Evolutionary conservation across 2,329 filamentous ascomycete species (phyloP).

Genomic region (Blumeriella jaapii): DNA sequence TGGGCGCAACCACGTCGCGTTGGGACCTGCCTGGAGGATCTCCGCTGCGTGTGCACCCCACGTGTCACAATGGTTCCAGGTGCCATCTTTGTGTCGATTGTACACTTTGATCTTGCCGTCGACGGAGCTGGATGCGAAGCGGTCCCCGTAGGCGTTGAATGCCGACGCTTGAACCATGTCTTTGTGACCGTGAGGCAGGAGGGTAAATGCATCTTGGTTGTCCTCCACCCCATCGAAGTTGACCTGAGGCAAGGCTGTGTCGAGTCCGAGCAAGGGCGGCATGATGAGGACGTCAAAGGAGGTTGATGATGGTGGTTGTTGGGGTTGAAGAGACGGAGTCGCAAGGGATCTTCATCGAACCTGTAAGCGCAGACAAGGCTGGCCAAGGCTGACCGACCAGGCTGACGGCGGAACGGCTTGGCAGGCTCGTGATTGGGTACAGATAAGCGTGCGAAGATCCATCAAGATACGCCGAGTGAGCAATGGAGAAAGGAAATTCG

Average conservation of each 20-base stretch:
- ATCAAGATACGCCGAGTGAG: too few relatives aligned
- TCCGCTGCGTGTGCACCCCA: slow-evolving; percentile 88
- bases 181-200: slow-evolving; percentile 63
- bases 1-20: slow-evolving; percentile 6
- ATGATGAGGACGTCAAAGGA: not conserved
- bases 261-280: slow-evolving; percentile 15
- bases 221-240: too few relatives aligned
- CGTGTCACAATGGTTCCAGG: slow-evolving; percentile 72
- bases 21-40: slow-evolving; percentile 61
- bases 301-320: not conserved
- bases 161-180: slow-evolving; percentile 44
- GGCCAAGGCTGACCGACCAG: too few relatives aligned
- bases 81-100: slow-evolving; percentile 65
- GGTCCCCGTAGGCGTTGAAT: slow-evolving; percentile 87
- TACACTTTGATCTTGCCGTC: slow-evolving; percentile 91
- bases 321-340: not conserved
- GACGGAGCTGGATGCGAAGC: slow-evolving; percentile 81
- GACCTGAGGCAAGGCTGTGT: too few relatives aligned
- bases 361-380: too few relatives aligned
- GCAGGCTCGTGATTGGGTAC: too few relatives aligned
- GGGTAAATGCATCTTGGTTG: slow-evolving; percentile 26
- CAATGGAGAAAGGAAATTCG: too few relatives aligned
- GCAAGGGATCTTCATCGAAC: too few relatives aligned
- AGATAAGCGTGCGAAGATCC: too few relatives aligned
- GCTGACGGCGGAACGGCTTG: too few relatives aligned